Percentiles rank a stretch among this genome's conserved stretches.
Evolutionary conservation across 768 basidiomycete species (phyloP).

Genomic region (Suillus luteus): DNA sequence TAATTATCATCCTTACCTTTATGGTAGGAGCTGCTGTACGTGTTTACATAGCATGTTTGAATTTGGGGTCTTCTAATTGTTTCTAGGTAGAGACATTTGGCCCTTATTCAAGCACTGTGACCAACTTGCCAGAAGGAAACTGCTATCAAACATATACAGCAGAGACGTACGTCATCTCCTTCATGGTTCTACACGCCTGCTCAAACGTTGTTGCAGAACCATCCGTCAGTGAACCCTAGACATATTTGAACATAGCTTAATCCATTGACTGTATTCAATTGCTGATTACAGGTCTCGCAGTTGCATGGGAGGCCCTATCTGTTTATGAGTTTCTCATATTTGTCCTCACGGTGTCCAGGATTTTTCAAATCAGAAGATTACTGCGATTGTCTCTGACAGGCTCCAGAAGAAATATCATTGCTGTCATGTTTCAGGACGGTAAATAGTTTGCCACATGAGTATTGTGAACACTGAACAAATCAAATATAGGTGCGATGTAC

Average conservation of each 20-base stretch:
- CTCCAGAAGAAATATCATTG: not conserved
- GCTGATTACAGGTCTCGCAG: not conserved
- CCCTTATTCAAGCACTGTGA: not conserved
- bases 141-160: not conserved
- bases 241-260: not conserved
- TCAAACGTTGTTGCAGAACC: not conserved
- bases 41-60: not conserved
- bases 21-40: not conserved
- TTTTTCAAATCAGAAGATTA: not conserved
- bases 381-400: not conserved
- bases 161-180: not conserved
- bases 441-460: not conserved
- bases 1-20: not conserved
- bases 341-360: not conserved
- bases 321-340: not conserved
- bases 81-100: not conserved
- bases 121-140: not conserved
- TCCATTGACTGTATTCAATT: not conserved
- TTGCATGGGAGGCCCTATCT: not conserved
- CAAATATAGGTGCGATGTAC: not conserved
- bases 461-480: not conserved
- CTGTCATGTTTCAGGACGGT: conserved; percentile 2
- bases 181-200: not conserved
- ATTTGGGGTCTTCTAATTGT: not conserved
- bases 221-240: not conserved